These are phyloP conservation scores for Phaeotremella skinneri DNA, from an alignment of 768 basidiomycete species.

Conservation along the genomic window DNA sequence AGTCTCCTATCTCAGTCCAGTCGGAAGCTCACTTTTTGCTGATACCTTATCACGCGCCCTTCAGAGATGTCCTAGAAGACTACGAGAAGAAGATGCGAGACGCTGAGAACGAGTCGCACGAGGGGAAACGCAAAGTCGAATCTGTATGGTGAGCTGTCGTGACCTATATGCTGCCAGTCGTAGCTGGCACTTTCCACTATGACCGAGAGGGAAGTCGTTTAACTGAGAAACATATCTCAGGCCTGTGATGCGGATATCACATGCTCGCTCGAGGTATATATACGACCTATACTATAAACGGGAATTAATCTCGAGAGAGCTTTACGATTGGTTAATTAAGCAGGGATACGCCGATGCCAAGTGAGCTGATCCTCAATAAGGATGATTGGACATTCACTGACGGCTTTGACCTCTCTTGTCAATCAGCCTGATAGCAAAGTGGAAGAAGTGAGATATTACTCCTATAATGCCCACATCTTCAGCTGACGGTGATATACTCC, in stretches of 20 bases:
- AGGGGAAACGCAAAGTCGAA: constrained; percentile 67
- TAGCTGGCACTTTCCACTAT: not conserved
- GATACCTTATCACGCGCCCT: constrained; percentile 8
- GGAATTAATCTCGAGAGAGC: constrained; percentile 81
- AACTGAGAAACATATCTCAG: constrained; percentile 49
- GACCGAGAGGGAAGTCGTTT: not conserved
- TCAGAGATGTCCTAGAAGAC: constrained; percentile 83
- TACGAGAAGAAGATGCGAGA: constrained; percentile 99
- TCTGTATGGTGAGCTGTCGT: constrained; percentile 46
- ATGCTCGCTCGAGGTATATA: constrained; percentile 92
- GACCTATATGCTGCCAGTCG: too few relatives aligned
- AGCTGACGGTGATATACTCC: not conserved
- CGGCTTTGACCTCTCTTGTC: constrained; percentile 11
- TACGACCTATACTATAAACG: constrained; percentile 99
- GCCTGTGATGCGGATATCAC: constrained; percentile 98
- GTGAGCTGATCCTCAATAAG: constrained; percentile 65
- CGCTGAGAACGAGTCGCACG: constrained; percentile 94
- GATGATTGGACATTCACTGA: not conserved
- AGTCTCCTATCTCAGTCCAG: constrained; percentile 9
- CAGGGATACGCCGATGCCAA: constrained; percentile 95
- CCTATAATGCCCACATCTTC: not conserved
- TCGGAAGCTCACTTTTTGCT: constrained; percentile 2
- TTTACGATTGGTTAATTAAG: constrained; percentile 97
- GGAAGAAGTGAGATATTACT: constrained; percentile 72
- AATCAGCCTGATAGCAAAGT: constrained; percentile 87